phyloP scores from a whole-genome alignment of 2,329 filamentous ascomycete genomes.

The Bipolaris cookei region DNA sequence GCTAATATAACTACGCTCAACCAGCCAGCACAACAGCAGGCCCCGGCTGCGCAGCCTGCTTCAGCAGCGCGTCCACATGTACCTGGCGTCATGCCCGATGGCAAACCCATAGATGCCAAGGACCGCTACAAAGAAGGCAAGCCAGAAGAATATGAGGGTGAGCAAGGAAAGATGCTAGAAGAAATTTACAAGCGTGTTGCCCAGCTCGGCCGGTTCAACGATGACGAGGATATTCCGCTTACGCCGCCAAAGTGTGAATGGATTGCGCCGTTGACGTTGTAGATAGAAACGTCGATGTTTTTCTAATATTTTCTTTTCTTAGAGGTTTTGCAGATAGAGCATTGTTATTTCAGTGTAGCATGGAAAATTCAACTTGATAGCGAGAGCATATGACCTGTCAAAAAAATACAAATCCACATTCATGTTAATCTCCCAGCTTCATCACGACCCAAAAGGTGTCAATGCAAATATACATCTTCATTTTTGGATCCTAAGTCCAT shows the following conservation, averaged over 20 bases:
- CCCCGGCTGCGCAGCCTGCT: constrained; percentile 7
- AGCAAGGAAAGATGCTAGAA: constrained; percentile 59
- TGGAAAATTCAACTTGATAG: too few species aligned
- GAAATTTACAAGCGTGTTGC: constrained; percentile 69
- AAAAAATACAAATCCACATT: too few species aligned
- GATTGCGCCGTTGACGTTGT: constrained; percentile 13
- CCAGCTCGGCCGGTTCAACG: constrained; percentile 70
- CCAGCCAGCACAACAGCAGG: constrained; percentile 52
- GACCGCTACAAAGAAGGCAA: constrained; percentile 66
- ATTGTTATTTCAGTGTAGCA: too few species aligned
- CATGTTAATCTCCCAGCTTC: too few species aligned
- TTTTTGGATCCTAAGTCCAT: not conserved
- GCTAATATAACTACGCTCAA: constrained; percentile 30
- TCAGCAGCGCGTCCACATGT: constrained; percentile 16
- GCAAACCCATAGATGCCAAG: constrained; percentile 37
- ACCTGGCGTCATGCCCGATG: constrained; percentile 14
- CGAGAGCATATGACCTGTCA: not conserved
- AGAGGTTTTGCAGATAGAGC: not conserved
- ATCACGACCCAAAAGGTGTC: too few species aligned
- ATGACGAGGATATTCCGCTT: constrained; percentile 73
- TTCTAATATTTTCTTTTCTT: not conserved
- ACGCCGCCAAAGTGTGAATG: constrained; percentile 80
- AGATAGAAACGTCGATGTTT: not conserved
- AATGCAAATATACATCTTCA: not conserved
- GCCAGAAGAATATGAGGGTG: constrained; percentile 64